A percentile compares a stretch with the other conserved stretches of the same genome.
phyloP scores from a whole-genome alignment of 495 filamentous ascomycete species.

The Sphaerosporella brunnea region DNA sequence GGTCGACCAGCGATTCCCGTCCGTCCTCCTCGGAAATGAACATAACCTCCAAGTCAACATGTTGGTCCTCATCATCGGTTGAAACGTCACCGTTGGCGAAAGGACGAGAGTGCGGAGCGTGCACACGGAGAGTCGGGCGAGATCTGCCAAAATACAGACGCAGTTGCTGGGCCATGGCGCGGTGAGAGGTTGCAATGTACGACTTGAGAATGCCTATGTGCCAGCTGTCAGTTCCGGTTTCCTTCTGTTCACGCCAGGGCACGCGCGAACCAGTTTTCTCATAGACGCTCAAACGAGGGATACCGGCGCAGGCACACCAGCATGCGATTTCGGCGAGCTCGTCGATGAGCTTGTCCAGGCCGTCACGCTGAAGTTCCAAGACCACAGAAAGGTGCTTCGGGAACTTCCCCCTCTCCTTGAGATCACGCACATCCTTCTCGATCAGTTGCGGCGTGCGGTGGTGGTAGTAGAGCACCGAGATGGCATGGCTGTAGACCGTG shows the following conservation, averaged over 20 bases:
- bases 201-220: constrained; percentile 69
- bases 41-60: constrained; percentile 49
- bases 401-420: constrained; percentile 34
- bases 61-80: constrained; percentile 10
- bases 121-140: constrained; percentile 49
- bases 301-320: constrained; percentile 78
- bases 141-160: constrained; percentile 64
- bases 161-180: constrained; percentile 52
- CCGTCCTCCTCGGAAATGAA: constrained; percentile 78
- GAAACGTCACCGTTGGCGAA: constrained; percentile 29
- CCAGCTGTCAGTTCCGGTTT: no score
- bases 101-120: constrained; percentile 54
- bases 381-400: constrained; percentile 81
- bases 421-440: constrained; percentile 54
- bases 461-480: constrained; percentile 75
- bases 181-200: constrained; percentile 60
- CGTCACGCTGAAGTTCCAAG: constrained; percentile 53
- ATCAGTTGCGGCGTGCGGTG: constrained; percentile 87
- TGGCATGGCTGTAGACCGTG: constrained; percentile 50
- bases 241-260: no score
- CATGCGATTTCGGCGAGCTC: constrained; percentile 78
- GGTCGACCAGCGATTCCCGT: constrained; percentile 78
- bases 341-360: constrained; percentile 63
- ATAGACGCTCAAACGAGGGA: constrained; percentile 71
- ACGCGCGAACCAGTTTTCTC: constrained; percentile 49